These are phyloP conservation scores for Colletotrichum falcatum DNA, from an alignment of 2,329 filamentous ascomycete species.

Conservation along the genomic window DNA sequence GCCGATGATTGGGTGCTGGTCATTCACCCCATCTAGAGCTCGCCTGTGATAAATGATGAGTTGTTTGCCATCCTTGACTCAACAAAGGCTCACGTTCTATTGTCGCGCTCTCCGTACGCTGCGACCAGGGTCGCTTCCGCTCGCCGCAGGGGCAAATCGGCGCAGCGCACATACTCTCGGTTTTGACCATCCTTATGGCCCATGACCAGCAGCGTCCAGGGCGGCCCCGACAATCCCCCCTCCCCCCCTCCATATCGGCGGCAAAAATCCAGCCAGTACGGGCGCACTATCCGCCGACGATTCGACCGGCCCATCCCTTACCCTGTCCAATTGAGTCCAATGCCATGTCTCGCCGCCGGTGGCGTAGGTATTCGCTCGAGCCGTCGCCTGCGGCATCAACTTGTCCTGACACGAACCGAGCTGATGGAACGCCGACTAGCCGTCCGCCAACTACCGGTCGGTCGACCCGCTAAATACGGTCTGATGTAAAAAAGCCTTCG, in stretches of 20 bases:
- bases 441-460: constrained; percentile 28
- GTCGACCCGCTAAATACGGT: constrained; percentile 25
- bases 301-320: neutral
- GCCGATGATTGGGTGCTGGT: constrained; percentile 26
- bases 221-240: constrained; percentile 1
- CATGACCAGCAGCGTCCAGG: constrained; percentile 28
- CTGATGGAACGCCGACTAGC: constrained; percentile 39
- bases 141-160: constrained; percentile 34
- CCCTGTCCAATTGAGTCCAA: neutral
- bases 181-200: constrained; percentile 1
- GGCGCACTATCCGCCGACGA: constrained; percentile 7
- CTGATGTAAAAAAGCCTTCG: constrained; percentile 6
- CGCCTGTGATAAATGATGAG: constrained; percentile 26
- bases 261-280: constrained; percentile 26
- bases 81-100: constrained; percentile 5
- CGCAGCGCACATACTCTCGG: constrained; percentile 35
- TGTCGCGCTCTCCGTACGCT: constrained; percentile 7
- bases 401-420: constrained; percentile 32
- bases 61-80: constrained; percentile 27
- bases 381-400: constrained; percentile 30
- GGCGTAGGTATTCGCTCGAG: constrained; percentile 17
- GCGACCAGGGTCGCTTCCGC: constrained; percentile 20
- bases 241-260: constrained; percentile 21
- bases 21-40: constrained; percentile 18
- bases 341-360: constrained; percentile 27